These are phyloP conservation scores for Acrocalymma vagum DNA, from an alignment of 2,329 filamentous ascomycete genomes.

Conservation along the genomic window DNA sequence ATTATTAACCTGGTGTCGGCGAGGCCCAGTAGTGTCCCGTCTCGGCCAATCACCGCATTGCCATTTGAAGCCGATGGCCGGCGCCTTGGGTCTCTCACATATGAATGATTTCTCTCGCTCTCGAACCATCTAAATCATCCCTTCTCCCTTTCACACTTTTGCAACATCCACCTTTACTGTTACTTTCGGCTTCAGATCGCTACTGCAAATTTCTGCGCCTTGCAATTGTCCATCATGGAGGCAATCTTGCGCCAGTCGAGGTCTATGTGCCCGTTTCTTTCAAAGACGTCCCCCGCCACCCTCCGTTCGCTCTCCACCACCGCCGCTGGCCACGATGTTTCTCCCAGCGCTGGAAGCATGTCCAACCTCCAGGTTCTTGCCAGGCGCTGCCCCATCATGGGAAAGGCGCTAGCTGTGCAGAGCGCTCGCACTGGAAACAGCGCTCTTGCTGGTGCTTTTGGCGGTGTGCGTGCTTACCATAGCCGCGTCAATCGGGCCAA, in stretches of 20 bases:
- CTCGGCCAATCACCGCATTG: constrained; percentile 30
- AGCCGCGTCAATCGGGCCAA: constrained; percentile 69
- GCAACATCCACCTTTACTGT: constrained; percentile 2
- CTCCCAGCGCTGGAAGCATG: constrained; percentile 89
- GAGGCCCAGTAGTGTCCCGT: constrained; percentile 9
- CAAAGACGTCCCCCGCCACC: constrained; percentile 90
- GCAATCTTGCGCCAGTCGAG: constrained; percentile 93
- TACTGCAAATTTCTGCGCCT: not conserved
- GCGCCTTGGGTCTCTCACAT: constrained; percentile 25
- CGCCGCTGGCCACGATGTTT: constrained; percentile 69
- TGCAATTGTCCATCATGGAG: constrained; percentile 72
- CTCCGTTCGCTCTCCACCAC: constrained; percentile 87
- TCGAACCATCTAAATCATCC: constrained; percentile 14
- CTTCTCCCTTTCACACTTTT: constrained; percentile 8
- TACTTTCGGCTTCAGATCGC: constrained; percentile 1
- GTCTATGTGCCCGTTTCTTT: constrained; percentile 96
- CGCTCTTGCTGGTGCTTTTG: constrained; percentile 58
- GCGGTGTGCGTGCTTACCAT: constrained; percentile 58
- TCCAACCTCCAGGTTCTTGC: constrained; percentile 95
- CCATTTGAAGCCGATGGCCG: constrained; percentile 36
- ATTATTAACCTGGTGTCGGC: constrained; percentile 26
- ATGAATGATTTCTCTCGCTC: constrained; percentile 35
- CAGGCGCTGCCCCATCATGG: constrained; percentile 97
- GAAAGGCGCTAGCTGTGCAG: constrained; percentile 93
- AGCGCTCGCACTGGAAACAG: constrained; percentile 58